Conservation (phyloP, 2,329 filamentous ascomycete species). For the Talaromyces funiculosus region DNA sequence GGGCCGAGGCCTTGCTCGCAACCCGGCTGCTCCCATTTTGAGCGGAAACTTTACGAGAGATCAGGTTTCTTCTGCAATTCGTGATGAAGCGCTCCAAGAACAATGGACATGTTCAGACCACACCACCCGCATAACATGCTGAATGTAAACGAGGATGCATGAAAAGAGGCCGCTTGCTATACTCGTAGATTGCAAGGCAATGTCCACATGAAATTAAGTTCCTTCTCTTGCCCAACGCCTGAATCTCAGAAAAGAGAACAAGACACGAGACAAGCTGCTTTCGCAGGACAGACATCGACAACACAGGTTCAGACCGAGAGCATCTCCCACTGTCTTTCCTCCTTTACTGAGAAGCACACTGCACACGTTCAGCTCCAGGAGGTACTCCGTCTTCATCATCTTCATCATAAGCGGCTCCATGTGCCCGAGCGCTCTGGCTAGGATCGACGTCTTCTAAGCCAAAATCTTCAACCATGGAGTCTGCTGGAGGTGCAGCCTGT, state of each 20-base stretch:
- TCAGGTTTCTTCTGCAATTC: neutral
- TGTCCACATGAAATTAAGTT: neutral
- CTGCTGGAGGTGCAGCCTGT: slow-evolving; percentile 63
- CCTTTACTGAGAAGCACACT: slow-evolving; percentile 48
- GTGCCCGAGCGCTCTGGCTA: slow-evolving; percentile 60
- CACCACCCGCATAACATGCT: neutral
- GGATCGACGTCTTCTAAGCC: slow-evolving; percentile 79
- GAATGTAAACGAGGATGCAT: neutral
- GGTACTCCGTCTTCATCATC: slow-evolving; percentile 57
- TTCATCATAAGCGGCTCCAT: slow-evolving; percentile 57
- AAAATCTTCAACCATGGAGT: slow-evolving; percentile 88
- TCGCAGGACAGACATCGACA: neutral
- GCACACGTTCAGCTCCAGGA: slow-evolving; percentile 45
- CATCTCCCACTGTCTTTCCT: neutral
- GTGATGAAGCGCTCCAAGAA: neutral
- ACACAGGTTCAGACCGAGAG: neutral
- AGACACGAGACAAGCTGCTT: neutral
- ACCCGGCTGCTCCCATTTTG: neutral
- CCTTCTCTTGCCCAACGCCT: neutral
- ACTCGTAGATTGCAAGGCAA: neutral
- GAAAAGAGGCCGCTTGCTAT: neutral
- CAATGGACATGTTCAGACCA: neutral
- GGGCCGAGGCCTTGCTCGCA: neutral
- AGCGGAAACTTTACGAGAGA: neutral
- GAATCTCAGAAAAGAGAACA: neutral